Conservation (phyloP, 345 rosid species). For the Sisymbrium altissimum region DNA sequence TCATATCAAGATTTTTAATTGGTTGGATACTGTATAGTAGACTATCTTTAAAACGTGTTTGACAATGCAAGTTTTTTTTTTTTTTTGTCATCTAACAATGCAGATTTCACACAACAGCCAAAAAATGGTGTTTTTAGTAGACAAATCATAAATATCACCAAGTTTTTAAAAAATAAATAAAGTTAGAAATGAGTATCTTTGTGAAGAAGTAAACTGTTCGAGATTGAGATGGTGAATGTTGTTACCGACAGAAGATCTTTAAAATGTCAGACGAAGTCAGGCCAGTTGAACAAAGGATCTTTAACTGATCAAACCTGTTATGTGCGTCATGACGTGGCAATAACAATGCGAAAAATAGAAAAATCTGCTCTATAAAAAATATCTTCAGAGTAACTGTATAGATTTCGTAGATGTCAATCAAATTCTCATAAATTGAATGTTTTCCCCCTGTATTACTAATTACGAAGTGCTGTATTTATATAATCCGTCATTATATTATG, state of each 20-base stretch:
- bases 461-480: too few species aligned
- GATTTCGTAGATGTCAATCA: conserved; percentile 3
- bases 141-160: not conserved
- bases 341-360: not conserved
- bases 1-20: not conserved
- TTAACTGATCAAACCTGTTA: conserved; percentile 8
- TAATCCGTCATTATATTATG: too few species aligned
- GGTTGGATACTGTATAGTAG: not conserved
- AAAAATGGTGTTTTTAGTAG: not conserved
- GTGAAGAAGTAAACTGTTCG: not conserved
- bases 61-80: too few species aligned
- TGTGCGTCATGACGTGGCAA: not conserved
- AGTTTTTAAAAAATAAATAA: not conserved
- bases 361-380: not conserved
- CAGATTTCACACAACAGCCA: not conserved
- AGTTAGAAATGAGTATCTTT: not conserved
- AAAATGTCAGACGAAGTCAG: conserved; percentile 1
- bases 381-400: not conserved
- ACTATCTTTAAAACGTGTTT: not conserved
- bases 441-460: too few species aligned
- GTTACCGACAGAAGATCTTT: conserved; percentile 12
- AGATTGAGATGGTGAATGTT: not conserved
- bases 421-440: not conserved
- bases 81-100: too few species aligned
- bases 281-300: conserved; percentile 11